phyloP scores from a whole-genome alignment of 768 basidiomycete genomes.

The Agaricus sinodeliciosus region DNA sequence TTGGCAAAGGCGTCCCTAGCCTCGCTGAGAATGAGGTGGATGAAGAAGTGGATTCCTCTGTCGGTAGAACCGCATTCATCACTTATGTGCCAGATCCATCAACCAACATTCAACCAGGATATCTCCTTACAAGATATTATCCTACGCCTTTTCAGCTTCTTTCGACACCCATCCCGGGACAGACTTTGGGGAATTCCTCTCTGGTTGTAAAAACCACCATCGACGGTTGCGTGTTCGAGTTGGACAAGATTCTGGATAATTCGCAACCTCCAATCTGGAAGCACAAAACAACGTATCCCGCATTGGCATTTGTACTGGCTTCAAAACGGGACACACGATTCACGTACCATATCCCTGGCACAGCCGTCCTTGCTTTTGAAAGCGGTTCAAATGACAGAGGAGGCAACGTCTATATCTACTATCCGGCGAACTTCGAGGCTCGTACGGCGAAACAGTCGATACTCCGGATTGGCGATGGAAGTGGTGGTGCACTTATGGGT shows the following conservation, averaged over 20 bases:
- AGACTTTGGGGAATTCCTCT: conserved; percentile 23
- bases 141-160: conserved; percentile 45
- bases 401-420: conserved; percentile 86
- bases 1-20: conserved; percentile 68
- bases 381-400: conserved; percentile 59
- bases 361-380: conserved; percentile 77
- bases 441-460: conserved; percentile 77
- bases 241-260: conserved; percentile 24
- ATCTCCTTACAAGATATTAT: conserved; percentile 13
- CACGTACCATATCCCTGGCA: conserved; percentile 60
- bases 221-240: conserved; percentile 61
- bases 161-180: conserved; percentile 67
- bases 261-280: conserved; percentile 41
- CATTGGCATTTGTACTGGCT: conserved; percentile 89
- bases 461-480: conserved; percentile 64
- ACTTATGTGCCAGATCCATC: conserved; percentile 52
- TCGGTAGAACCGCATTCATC: conserved; percentile 58
- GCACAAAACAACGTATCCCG: conserved; percentile 81
- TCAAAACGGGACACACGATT: conserved; percentile 89
- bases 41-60: conserved; percentile 74
- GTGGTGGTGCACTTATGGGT: conserved; percentile 72
- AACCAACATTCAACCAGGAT: conserved; percentile 5
- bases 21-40: conserved; percentile 87
- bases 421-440: conserved; percentile 41
- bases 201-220: conserved; percentile 66